phyloP scores from a whole-genome alignment of 2,329 filamentous ascomycete genomes.

The Aureobasidium leucospermi region DNA sequence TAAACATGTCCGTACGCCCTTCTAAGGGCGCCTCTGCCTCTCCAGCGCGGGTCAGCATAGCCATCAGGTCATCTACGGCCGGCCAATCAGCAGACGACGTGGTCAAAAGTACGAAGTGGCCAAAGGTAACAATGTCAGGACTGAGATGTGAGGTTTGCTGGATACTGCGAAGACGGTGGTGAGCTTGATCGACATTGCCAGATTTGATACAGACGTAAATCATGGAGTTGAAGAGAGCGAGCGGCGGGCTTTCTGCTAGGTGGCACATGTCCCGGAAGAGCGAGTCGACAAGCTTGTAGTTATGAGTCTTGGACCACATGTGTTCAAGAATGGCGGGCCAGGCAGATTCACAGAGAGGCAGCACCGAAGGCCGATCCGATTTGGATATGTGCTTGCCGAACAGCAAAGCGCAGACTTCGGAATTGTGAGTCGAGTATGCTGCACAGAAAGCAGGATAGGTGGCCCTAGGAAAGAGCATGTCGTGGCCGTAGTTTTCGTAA shows the following conservation, averaged over 20 bases:
- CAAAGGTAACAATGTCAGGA: conserved; percentile 6
- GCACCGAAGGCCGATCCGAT: background rate
- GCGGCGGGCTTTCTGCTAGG: background rate
- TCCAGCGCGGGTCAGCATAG: background rate
- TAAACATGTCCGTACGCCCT: conserved; percentile 8
- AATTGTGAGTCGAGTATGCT: background rate
- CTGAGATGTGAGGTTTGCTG: background rate
- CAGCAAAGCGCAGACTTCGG: background rate
- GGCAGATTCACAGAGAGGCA: background rate
- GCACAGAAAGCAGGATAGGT: conserved; percentile 2
- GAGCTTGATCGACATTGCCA: background rate
- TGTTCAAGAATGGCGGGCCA: conserved; percentile 2
- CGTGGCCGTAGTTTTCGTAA: background rate
- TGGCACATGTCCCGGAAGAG: background rate
- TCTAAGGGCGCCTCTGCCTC: background rate
- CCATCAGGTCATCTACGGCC: conserved; percentile 10
- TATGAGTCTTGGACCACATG: background rate
- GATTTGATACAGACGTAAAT: background rate
- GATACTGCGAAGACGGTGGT: background rate
- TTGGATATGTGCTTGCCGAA: background rate
- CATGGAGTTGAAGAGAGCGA: conserved; percentile 11
- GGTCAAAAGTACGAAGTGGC: conserved; percentile 11
- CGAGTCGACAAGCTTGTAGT: background rate
- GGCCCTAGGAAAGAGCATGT: background rate
- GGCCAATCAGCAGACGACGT: conserved; percentile 17